Evolutionary conservation across 805 yeast genomes (phyloP).

Genomic region (Myxozyma vanderwaltii): DNA sequence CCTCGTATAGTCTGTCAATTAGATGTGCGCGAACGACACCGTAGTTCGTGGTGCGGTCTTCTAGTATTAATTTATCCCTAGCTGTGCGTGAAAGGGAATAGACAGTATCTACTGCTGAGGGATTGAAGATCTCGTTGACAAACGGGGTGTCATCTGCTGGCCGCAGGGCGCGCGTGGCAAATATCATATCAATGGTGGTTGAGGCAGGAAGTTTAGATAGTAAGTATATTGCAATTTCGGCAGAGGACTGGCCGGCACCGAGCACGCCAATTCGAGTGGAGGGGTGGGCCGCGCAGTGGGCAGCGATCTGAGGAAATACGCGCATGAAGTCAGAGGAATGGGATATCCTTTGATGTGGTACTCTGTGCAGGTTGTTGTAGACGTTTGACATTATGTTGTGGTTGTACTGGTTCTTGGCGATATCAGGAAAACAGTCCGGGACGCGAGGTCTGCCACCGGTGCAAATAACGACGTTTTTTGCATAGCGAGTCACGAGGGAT

Average conservation of each 20-base stretch:
- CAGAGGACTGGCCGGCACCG: slow-evolving; percentile 39
- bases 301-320: neutral
- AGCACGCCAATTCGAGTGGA: slow-evolving; percentile 31
- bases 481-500: neutral
- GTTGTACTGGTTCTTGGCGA: neutral
- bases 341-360: neutral
- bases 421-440: slow-evolving; percentile 25
- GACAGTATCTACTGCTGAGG: slow-evolving; percentile 34
- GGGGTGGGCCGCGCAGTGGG: neutral
- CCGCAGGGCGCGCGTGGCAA: slow-evolving; percentile 32
- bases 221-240: slow-evolving; percentile 34
- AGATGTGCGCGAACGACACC: slow-evolving; percentile 36
- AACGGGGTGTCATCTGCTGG: slow-evolving; percentile 40
- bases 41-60: slow-evolving; percentile 34
- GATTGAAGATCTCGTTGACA: slow-evolving; percentile 39
- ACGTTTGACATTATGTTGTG: neutral
- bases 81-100: slow-evolving; percentile 11
- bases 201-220: slow-evolving; percentile 15
- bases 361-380: neutral
- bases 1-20: slow-evolving; percentile 33
- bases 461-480: slow-evolving; percentile 33
- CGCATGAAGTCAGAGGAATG: slow-evolving; percentile 34
- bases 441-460: slow-evolving; percentile 34
- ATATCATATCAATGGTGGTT: slow-evolving; percentile 28
- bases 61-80: slow-evolving; percentile 21